Evolutionary conservation across 1,284 basidiomycete species (phyloP).

Genomic region (Apiotrichum gracile): DNA sequence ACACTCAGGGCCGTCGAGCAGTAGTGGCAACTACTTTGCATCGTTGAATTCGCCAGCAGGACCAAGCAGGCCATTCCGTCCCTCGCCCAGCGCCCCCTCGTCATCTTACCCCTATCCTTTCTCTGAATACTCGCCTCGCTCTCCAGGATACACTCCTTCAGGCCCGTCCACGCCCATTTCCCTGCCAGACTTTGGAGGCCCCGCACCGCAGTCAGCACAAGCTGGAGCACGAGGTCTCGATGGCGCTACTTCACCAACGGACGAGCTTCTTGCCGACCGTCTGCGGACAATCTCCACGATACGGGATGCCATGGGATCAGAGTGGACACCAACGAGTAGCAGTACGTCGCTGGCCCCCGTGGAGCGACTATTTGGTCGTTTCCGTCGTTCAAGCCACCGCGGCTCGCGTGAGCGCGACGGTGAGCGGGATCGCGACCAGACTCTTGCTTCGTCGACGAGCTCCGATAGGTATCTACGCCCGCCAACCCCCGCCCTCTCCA

Average conservation of each 20-base stretch:
- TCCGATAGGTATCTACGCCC: neutral
- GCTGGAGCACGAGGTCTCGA: neutral
- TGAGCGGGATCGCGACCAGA: neutral
- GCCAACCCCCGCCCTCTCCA: neutral
- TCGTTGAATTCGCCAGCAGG: neutral
- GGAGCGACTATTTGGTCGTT: conserved; percentile 16
- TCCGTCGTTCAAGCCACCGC: conserved; percentile 15
- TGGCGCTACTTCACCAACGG: conserved; percentile 13
- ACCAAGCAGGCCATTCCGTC: no score
- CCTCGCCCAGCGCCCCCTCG: neutral
- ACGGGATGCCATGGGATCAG: conserved; percentile 23
- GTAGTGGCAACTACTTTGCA: neutral
- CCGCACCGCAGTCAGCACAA: neutral
- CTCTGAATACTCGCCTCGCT: neutral
- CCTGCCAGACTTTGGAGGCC: neutral
- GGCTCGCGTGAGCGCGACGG: neutral
- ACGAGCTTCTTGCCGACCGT: conserved; percentile 30
- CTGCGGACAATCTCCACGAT: conserved; percentile 29
- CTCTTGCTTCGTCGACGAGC: neutral
- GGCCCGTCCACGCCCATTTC: neutral
- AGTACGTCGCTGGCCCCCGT: conserved; percentile 1
- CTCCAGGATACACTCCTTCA: neutral
- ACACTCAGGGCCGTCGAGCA: no score
- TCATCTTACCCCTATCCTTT: neutral
- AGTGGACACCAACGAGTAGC: conserved; percentile 16